Percentiles rank a stretch among this genome's conserved stretches.
These are phyloP conservation scores for Spiraea crenata DNA, from an alignment of 331 rosid species.

Conservation along the genomic window DNA sequence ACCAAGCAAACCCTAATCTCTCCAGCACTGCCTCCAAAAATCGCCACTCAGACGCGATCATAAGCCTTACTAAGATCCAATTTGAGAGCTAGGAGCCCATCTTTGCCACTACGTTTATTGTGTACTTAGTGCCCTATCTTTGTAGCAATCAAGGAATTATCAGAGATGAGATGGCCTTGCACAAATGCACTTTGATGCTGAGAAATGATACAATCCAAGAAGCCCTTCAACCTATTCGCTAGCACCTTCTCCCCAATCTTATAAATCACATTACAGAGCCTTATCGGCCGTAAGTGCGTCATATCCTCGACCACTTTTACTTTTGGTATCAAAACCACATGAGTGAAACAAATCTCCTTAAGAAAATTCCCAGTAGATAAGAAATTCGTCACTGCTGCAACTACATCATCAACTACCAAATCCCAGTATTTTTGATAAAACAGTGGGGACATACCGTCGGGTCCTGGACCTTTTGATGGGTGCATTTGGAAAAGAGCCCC, in stretches of 20 bases:
- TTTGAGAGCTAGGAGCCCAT: not conserved
- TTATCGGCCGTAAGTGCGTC: fast-evolving
- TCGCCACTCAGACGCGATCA: not conserved
- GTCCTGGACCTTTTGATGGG: too few relatives aligned
- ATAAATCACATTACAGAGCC: not conserved
- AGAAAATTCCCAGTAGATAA: not conserved
- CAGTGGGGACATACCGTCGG: not conserved
- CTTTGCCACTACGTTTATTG: too few relatives aligned
- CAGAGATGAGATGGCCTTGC: too few relatives aligned
- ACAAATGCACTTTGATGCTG: too few relatives aligned
- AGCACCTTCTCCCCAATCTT: not conserved
- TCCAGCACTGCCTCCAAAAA: not conserved
- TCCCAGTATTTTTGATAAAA: not conserved
- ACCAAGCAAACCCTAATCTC: not conserved
- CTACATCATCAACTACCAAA: not conserved
- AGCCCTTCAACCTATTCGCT: too few relatives aligned
- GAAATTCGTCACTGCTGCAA: not conserved
- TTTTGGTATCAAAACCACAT: not conserved
- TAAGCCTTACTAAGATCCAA: not conserved
- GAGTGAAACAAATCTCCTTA: too few relatives aligned
- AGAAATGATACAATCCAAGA: too few relatives aligned
- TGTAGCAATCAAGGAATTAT: too few relatives aligned
- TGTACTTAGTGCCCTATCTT: too few relatives aligned
- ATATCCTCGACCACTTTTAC: too few relatives aligned
- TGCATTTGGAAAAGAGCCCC: too few relatives aligned